These are phyloP conservation scores for Aureobasidium sp. DNA, from an alignment of 2,329 filamentous ascomycete species.

Conservation along the genomic window DNA sequence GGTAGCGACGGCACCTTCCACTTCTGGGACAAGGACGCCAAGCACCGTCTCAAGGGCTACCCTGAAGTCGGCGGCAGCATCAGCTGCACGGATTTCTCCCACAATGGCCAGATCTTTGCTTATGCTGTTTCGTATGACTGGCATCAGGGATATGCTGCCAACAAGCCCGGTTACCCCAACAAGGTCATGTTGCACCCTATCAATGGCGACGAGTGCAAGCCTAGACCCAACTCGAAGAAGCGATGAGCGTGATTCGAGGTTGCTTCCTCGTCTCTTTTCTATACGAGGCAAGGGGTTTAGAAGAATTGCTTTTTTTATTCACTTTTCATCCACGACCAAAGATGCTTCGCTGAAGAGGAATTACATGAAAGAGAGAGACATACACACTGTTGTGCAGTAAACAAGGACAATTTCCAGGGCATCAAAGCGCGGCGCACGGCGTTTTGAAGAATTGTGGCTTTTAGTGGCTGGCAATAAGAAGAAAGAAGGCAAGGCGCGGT, in stretches of 20 bases:
- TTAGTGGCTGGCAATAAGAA: neutral
- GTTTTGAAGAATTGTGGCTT: neutral
- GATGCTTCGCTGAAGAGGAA: neutral
- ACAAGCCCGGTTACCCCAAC: conserved; percentile 55
- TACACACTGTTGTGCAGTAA: neutral
- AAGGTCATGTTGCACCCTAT: conserved; percentile 47
- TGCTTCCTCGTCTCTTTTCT: too few species aligned
- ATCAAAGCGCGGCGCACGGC: conserved; percentile 17
- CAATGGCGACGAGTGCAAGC: conserved; percentile 44
- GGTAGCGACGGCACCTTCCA: conserved; percentile 95
- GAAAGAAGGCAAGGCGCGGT: neutral
- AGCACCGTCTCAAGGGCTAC: conserved; percentile 58
- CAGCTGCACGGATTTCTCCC: conserved; percentile 84
- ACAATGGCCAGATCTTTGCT: conserved; percentile 58
- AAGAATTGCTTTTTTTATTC: neutral
- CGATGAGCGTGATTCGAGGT: conserved; percentile 29
- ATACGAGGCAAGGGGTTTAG: too few species aligned
- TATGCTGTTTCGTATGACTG: conserved; percentile 90
- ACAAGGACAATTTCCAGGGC: neutral
- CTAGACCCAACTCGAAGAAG: conserved; percentile 42
- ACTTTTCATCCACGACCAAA: conserved; percentile 7
- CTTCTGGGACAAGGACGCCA: conserved; percentile 72
- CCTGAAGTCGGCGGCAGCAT: conserved; percentile 64
- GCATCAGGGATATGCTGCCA: conserved; percentile 89
- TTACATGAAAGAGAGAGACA: neutral